Percentiles rank a stretch among this genome's conserved stretches.
Conservation (phyloP, 1,284 basidiomycete species). For the Sporisorium scitamineum region DNA sequence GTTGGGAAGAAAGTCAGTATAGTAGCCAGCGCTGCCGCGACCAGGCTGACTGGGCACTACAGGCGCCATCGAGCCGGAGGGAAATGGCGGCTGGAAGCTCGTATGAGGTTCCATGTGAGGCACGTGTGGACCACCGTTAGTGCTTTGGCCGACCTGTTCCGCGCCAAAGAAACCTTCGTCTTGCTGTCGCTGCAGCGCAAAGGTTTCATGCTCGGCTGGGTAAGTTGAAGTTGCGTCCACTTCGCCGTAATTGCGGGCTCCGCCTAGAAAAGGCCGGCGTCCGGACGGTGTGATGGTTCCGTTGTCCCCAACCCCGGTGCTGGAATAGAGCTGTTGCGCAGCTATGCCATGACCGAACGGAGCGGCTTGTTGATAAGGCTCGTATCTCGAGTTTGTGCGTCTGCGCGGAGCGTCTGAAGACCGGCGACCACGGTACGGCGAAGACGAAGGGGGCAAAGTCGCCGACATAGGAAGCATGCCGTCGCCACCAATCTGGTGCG, state of each 20-base stretch:
- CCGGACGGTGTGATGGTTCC: conserved; percentile 20
- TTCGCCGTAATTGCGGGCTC: conserved; percentile 19
- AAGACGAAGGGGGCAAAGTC: conserved; percentile 13
- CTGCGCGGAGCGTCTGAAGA: conserved; percentile 37
- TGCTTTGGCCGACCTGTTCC: conserved; percentile 10
- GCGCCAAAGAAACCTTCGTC: conserved; percentile 19
- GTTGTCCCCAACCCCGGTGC: conserved; percentile 8
- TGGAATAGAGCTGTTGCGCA: conserved; percentile 21
- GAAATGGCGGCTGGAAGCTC: conserved; percentile 20
- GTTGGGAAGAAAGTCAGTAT: conserved; percentile 11
- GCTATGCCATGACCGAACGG: conserved; percentile 21
- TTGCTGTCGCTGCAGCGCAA: conserved; percentile 22
- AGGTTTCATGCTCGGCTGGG: conserved; percentile 8
- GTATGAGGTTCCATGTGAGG: conserved; percentile 17
- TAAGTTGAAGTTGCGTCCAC: conserved; percentile 5
- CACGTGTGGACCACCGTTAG: conserved; percentile 7
- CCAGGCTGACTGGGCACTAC: conserved; percentile 39
- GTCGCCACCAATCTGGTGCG: conserved; percentile 48
- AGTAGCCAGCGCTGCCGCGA: conserved; percentile 17
- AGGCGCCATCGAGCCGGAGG: conserved; percentile 16
- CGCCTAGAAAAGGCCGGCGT: conserved; percentile 14
- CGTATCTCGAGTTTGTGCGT: conserved; percentile 40
- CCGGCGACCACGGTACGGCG: conserved; percentile 19
- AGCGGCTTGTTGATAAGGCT: conserved; percentile 23
- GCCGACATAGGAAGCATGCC: conserved; percentile 34